These are phyloP conservation scores for Dictyostelium citrinum DNA, from an alignment of 78 protist species.

Conservation along the genomic window DNA sequence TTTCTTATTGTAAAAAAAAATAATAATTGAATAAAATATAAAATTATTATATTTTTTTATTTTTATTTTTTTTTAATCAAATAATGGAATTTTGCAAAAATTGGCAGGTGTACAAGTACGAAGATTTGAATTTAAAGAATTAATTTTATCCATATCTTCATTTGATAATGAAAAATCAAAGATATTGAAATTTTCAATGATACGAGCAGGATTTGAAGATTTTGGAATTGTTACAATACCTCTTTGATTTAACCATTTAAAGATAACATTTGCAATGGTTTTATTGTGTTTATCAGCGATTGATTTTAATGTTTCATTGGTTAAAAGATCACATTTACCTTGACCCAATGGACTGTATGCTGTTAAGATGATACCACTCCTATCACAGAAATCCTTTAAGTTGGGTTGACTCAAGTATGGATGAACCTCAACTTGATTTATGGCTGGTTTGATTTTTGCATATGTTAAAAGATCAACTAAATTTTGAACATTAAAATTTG, in stretches of 20 bases:
- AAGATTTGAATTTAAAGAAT: not conserved
- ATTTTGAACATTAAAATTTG: constrained; percentile 45
- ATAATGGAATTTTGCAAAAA: not conserved
- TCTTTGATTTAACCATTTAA: not conserved
- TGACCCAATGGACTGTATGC: constrained; percentile 48
- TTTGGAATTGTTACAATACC: constrained; percentile 59
- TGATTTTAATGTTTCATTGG: not conserved
- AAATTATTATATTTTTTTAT: not conserved
- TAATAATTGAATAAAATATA: not conserved
- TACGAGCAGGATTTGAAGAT: constrained; percentile 36
- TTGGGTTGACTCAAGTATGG: constrained; percentile 37
- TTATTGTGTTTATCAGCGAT: constrained; percentile 16
- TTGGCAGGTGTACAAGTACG: constrained; percentile 2
- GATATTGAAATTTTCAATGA: constrained; percentile 43
- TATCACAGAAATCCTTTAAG: not conserved
- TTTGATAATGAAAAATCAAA: constrained; percentile 12
- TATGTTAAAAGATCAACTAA: constrained; percentile 45
- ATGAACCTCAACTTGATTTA: constrained; percentile 83
- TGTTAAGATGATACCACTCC: not conserved
- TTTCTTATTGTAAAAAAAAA: too few species aligned
- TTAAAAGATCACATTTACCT: not conserved
- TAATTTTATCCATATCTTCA: constrained; percentile 2
- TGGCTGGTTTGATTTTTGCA: constrained; percentile 60
- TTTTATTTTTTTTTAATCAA: not conserved
- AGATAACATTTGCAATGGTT: constrained; percentile 14